Conservation (phyloP, 2,329 filamentous ascomycete genomes). For the Ophiostoma novo-ulmi region DNA sequence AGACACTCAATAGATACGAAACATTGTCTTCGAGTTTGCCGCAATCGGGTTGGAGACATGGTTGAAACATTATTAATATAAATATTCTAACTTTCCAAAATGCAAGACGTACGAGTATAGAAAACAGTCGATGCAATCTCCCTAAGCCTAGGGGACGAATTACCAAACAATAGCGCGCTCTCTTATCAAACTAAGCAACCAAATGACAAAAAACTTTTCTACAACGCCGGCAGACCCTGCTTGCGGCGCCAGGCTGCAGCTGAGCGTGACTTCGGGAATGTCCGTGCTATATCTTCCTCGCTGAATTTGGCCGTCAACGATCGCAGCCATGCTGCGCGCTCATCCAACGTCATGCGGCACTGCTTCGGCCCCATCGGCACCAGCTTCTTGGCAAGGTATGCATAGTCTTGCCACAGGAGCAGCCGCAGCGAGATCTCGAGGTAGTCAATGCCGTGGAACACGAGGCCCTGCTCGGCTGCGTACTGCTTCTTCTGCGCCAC, state of each 20-base stretch:
- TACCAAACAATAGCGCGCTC: no score
- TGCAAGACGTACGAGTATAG: background rate
- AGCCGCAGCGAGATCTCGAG: conserved; percentile 67
- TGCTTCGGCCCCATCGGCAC: conserved; percentile 67
- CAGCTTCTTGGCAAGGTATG: conserved; percentile 61
- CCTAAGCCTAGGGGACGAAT: background rate
- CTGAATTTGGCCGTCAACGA: conserved; percentile 61
- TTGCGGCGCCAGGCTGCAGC: conserved; percentile 26
- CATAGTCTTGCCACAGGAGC: conserved; percentile 68
- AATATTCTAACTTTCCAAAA: background rate
- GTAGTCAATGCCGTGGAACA: conserved; percentile 79
- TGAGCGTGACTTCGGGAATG: conserved; percentile 41
- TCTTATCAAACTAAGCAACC: no score
- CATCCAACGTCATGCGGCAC: conserved; percentile 58
- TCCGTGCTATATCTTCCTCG: conserved; percentile 57
- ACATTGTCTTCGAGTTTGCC: background rate
- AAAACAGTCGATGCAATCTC: background rate
- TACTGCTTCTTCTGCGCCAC: conserved; percentile 65
- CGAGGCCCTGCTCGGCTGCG: conserved; percentile 60
- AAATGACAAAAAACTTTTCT: background rate
- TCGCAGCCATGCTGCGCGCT: conserved; percentile 58
- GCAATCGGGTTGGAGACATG: no score
- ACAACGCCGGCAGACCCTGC: conserved; percentile 23
- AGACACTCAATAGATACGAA: background rate
- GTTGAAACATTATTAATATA: no score